Base-by-base conservation (phyloP, 768 basidiomycete species). In the Calocybe indica region DNA sequence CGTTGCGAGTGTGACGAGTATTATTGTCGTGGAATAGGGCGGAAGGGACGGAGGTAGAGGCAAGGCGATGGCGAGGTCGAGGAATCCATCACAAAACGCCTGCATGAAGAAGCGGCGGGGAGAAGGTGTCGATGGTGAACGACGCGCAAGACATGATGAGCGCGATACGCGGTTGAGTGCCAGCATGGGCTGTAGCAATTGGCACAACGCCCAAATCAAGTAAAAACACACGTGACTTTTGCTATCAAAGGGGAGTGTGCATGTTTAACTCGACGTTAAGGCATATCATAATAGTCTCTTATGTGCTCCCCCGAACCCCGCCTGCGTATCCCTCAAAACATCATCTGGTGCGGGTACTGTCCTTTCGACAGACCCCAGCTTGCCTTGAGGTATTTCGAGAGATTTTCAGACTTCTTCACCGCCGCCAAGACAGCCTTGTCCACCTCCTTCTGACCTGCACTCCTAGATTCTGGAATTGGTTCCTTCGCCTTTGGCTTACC, bases 291-390 rank as follows among this genome's bases (percentile, higher is more conserved):
- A 49, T 60, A 62, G 58, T 55, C 55, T 59, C 59, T 40, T 46
- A 50, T 33, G 12, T 29, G 28, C 15, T 34, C 22, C 40, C 32
- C 40, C 49, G 55, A 50, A 58, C 41, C 51, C 49, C 49, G 41
- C 43, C 41, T 46, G 40, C 49, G 55, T 46, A 38, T 52, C 49
- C 47, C 53, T 49, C 50, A 98, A 79, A 96, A 98, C 54, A 79
- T 79, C 73, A 99, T 67, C 72, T 89, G 82, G 75, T 99, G 96
- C 64, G 96, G 91, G 77, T 79, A 92, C 74, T 98, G 92, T 52
- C 94, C 92, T 80, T 94, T 96, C 58, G 91, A 92, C 52, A 99
- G 79, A 64, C 92, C 92, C 78, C 88, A 99, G 62, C 78, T 83
- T 47, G 94, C 80, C 66, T 85, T 86, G 60, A 99, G 80, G 74